phyloP scores from a whole-genome alignment of 805 yeast genomes.

The Lachancea quebecensis region DNA sequence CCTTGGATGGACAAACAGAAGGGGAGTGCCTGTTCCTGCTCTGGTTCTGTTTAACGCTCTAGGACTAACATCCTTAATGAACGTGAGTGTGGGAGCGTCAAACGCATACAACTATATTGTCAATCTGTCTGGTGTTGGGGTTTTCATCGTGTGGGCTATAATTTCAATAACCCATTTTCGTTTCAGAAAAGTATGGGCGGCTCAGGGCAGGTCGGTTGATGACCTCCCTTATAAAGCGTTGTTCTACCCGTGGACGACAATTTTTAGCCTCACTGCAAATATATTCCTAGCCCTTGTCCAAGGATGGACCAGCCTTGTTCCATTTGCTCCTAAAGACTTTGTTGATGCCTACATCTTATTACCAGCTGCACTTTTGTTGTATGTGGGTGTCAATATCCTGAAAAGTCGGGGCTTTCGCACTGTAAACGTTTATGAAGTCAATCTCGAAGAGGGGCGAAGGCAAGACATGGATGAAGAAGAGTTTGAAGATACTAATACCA shows the following conservation, averaged over 20 bases:
- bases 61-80: slow-evolving; percentile 5
- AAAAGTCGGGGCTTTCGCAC: slow-evolving; percentile 6
- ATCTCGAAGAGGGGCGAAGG: slow-evolving; percentile 8
- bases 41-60: slow-evolving; percentile 1
- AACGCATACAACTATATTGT: slow-evolving; percentile 53
- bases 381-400: slow-evolving; percentile 22
- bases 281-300: slow-evolving; percentile 51
- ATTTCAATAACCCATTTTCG: slow-evolving; percentile 51
- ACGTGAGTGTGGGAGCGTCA: slow-evolving; percentile 6
- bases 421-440: slow-evolving; percentile 6
- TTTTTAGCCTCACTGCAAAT: slow-evolving; percentile 43
- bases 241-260: slow-evolving; percentile 47
- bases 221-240: slow-evolving; percentile 49
- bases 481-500: no score
- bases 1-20: slow-evolving; percentile 38
- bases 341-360: slow-evolving; percentile 54
- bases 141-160: slow-evolving; percentile 61
- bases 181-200: slow-evolving; percentile 44
- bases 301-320: slow-evolving; percentile 59
- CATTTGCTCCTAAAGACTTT: slow-evolving; percentile 45
- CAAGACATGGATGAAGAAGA: slow-evolving; percentile 10
- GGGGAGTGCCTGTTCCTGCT: slow-evolving; percentile 28
- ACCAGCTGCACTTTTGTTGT: slow-evolving; percentile 44
- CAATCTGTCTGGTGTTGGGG: slow-evolving; percentile 58
- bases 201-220: slow-evolving; percentile 35